Evolutionary conservation across 331 rosid species (phyloP), one percentile per base, ranked within the genome.

Genomic region (Cydonia oblonga): DNA sequence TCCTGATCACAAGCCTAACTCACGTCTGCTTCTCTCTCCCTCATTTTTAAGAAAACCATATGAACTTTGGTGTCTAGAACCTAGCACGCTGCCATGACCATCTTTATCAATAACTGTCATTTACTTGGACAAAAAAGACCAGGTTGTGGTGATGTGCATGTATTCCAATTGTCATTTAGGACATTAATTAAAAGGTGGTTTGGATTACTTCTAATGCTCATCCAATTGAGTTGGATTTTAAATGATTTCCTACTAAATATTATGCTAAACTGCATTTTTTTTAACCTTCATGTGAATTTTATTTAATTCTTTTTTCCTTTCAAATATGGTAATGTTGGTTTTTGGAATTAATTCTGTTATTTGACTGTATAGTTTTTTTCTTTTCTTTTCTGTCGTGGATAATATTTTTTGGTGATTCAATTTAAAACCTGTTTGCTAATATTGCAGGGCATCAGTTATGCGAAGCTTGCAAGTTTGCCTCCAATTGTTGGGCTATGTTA

Each of bases 401-500:
- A 23, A 26, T 29, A 29, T 18, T 28, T 35, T 62, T 54, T 15
- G 61, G 44, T 35, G 11, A 60, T 71, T 20, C 18, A 24, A 26
- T 66, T 40, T 40, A 6, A 7, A 25, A 5, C 6, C 18, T 22
- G 2, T 46, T 70, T 69, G 33, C 32, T 5, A 33, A 62, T 26
- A 42, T 10, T 83, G 88, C 87, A 95, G 99, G 99, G 99, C 40
- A 91, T 95, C 68, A 95, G 99, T 53, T 95, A 95, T 82, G 97
- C 97, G 44, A 91, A 95, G 86, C 96, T 95, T 74, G 97, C 99
- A 63, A 88, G 87, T 83, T 79, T 95, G 92, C 99, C 99, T 46
- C 96, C 99, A 2, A 95, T 91, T 64, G 74, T 95, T 63, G 97
- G 96, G 68, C 83, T 95, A 74, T 95, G 97, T 95, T 14, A 85